Conservation (phyloP, 139 green algal genomes). For the Closterium sp. region DNA sequence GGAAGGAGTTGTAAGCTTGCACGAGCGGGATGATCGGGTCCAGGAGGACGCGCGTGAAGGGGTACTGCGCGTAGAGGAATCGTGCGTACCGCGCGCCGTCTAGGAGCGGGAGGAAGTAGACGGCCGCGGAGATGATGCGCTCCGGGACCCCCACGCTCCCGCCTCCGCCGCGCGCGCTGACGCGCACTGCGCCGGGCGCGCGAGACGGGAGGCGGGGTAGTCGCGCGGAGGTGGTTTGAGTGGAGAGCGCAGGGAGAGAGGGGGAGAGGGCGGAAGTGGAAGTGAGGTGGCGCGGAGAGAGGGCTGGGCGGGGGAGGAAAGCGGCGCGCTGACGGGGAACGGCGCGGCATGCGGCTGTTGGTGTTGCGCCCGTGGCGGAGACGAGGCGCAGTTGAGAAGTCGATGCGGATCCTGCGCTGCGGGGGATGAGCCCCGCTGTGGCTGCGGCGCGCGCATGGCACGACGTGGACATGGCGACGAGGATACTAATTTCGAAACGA, state of each 20-base stretch:
- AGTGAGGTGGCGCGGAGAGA: not conserved
- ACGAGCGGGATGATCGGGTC: constrained; percentile 34
- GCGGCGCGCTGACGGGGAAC: not conserved
- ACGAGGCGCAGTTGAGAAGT: not conserved
- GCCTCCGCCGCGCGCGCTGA: not conserved
- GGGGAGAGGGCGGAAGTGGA: not conserved
- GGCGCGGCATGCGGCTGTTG: not conserved
- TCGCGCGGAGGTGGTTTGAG: not conserved
- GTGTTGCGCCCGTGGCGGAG: not conserved
- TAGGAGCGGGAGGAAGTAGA: constrained; percentile 54
- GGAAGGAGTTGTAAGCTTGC: constrained; percentile 21
- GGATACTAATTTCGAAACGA: not conserved
- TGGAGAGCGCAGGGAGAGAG: not conserved
- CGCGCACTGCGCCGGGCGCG: not conserved
- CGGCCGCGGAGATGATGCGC: constrained; percentile 36
- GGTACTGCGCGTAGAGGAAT: constrained; percentile 50
- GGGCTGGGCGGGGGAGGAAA: not conserved
- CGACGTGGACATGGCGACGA: not conserved
- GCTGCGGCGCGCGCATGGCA: not conserved
- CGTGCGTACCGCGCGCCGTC: constrained; percentile 49
- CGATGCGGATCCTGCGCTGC: not conserved
- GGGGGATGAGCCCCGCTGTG: not conserved
- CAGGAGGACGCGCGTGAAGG: constrained; percentile 13
- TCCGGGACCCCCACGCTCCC: constrained; percentile 16
- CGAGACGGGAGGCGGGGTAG: not conserved